Percentiles rank a stretch among this genome's conserved stretches.
Conservation (phyloP, 345 rosid genomes). For the Corchorus olitorius region DNA sequence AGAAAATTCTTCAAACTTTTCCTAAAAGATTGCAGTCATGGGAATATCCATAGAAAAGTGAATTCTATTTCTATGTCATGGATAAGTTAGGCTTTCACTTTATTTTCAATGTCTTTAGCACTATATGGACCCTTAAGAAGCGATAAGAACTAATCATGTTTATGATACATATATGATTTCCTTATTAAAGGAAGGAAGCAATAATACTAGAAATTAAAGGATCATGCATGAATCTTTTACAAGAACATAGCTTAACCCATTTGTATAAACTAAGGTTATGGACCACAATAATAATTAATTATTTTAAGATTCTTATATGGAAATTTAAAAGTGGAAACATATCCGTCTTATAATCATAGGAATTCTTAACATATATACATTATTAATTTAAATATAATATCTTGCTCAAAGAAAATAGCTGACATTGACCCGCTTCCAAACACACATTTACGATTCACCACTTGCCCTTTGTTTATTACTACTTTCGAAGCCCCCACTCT, state of each 20-base stretch:
- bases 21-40: not conserved
- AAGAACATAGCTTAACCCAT: not conserved
- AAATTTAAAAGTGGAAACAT: conserved; percentile 9
- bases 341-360: conserved; percentile 1
- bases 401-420: not conserved
- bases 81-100: not conserved
- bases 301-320: not conserved
- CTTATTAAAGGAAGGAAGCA: not conserved
- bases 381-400: not conserved
- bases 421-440: conserved; percentile 1
- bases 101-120: not conserved
- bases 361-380: not conserved
- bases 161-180: not conserved
- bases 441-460: not conserved
- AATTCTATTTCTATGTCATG: not conserved
- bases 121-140: not conserved
- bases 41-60: not conserved
- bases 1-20: not conserved
- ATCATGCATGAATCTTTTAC: not conserved
- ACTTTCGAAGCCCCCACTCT: not conserved
- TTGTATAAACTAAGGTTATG: not conserved
- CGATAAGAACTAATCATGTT: not conserved
- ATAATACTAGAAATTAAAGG: not conserved
- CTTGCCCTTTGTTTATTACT: not conserved
- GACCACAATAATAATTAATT: not conserved